A percentile compares a stretch with the other conserved stretches of the same genome.
Evolutionary conservation across 768 basidiomycete species (phyloP).

Genomic region (Cystoderma amianthinum): DNA sequence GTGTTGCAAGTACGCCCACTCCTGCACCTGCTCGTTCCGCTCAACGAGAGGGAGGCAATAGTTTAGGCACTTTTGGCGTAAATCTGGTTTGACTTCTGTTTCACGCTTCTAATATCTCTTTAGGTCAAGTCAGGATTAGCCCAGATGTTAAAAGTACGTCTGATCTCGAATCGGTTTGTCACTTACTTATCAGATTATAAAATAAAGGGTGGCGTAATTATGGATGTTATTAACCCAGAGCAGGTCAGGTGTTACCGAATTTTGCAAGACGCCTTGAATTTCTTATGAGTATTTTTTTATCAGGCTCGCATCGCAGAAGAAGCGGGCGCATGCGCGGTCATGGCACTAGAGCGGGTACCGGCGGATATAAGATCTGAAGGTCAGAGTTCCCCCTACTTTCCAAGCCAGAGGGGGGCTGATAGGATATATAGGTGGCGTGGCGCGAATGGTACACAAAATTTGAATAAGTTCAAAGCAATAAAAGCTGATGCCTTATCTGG

Average conservation of each 20-base stretch:
- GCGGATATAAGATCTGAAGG: slow-evolving; percentile 87
- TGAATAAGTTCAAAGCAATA: background rate
- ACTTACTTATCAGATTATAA: slow-evolving; percentile 2
- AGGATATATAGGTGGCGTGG: slow-evolving; percentile 62
- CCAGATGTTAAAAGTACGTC: slow-evolving; percentile 87
- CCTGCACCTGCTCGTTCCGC: slow-evolving; percentile 49
- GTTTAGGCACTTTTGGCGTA: slow-evolving; percentile 69
- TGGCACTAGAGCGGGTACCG: slow-evolving; percentile 94
- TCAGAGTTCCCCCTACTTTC: slow-evolving; percentile 8
- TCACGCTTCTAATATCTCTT: slow-evolving; percentile 3
- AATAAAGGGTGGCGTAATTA: slow-evolving; percentile 76
- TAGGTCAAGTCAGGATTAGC: slow-evolving; percentile 92
- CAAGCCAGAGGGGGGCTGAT: background rate
- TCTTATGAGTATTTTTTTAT: slow-evolving; percentile 10
- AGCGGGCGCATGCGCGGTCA: slow-evolving; percentile 96
- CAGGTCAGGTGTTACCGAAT: slow-evolving; percentile 28
- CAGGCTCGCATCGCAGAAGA: slow-evolving; percentile 96
- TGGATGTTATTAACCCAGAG: slow-evolving; percentile 89
- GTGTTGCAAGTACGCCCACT: slow-evolving; percentile 30
- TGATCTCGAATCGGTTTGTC: background rate
- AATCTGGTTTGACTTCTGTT: slow-evolving; percentile 12
- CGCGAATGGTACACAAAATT: slow-evolving; percentile 72
- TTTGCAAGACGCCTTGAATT: no score
- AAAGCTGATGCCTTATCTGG: background rate
- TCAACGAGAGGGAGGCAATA: slow-evolving; percentile 46